Evolutionary conservation across 495 filamentous ascomycete genomes (phyloP), one percentile per base, ranked within the genome.

Genomic region (Penicillium soppii): DNA sequence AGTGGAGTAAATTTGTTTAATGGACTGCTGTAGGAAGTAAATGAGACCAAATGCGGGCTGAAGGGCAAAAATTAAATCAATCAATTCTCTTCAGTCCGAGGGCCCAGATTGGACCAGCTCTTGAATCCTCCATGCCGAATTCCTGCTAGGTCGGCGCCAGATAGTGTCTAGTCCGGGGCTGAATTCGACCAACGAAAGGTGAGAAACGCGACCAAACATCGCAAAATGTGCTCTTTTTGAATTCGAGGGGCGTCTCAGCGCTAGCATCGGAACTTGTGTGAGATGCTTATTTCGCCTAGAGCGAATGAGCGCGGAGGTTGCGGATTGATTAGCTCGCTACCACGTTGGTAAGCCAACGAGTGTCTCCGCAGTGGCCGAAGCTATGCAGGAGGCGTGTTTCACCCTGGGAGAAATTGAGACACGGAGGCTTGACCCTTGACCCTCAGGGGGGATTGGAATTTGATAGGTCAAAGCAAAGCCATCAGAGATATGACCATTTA

Each of bases 221-320:
- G 33, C 46, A 32, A 48, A 21, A 17, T 27, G 39, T 21, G 30
- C 44, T 37, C 30, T 13, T 30, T 23, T 26, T 7, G 44, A 37
- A 35, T 36, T 47, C n/a, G 33, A 32, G 47, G 47, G 47, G 47
- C 27, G 19, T 32, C 20, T 41, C 47, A 41, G 47, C 49, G 49
- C 33, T 45, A 48, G 38, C 41, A 56, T 57, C 39, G 38, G 43
- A 16, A n/a, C n/a, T 37, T 37, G 46, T 21, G 61, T 42, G 35
- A 36, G 66, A 65, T 69, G 70, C 70, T 70, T 70, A 65, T 64
- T 70, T 67, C 22, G 17, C 27, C 8, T 30, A 7, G 40, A 45
- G 46, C 62, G 58, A 68, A 70, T 70, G 52, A 67, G 50, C 42
- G 50, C 47, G 20, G 12, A 16, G 26, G 58, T 62, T 53, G 56